A percentile compares a stretch with the other conserved stretches of the same genome.
Evolutionary conservation across 257 asterid species (phyloP).

Genomic region (Hygrophila difformis): DNA sequence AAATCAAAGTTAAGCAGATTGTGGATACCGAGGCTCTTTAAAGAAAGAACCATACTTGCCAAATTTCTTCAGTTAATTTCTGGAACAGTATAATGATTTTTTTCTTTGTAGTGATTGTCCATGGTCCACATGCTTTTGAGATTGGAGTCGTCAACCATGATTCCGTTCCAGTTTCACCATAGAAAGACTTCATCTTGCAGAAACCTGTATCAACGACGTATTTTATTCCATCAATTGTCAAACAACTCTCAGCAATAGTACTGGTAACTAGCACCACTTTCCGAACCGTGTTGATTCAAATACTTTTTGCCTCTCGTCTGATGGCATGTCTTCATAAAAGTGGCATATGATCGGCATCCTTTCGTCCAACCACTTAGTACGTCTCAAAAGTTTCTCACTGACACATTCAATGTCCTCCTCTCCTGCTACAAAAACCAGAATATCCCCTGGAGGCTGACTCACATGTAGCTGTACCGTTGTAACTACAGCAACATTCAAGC

Average conservation of each 20-base stretch:
- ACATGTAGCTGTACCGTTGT: conserved; percentile 88
- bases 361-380: conserved; percentile 58
- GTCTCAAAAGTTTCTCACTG: conserved; percentile 48
- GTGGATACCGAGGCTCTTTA: conserved; percentile 91
- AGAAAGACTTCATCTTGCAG: conserved; percentile 82
- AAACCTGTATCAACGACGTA: conserved; percentile 95
- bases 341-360: conserved; percentile 62
- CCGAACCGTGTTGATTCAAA: conserved; percentile 62
- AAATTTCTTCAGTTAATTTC: conserved; percentile 92
- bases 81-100: conserved; percentile 86
- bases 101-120: conserved; percentile 55
- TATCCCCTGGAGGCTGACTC: conserved; percentile 82
- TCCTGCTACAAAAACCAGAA: conserved; percentile 72
- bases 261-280: conserved; percentile 61
- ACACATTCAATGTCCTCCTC: conserved; percentile 67
- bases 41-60: conserved; percentile 77
- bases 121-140: conserved; percentile 90
- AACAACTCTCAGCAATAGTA: conserved; percentile 80
- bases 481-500: conserved; percentile 81
- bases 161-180: conserved; percentile 91
- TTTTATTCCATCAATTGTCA: conserved; percentile 93
- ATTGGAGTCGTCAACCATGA: conserved; percentile 67
- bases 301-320: conserved; percentile 55
- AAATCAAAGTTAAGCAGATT: conserved; percentile 85
- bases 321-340: conserved; percentile 55